These are phyloP conservation scores for Nigrospora sphaerica DNA, from an alignment of 2,329 filamentous ascomycete genomes.

Conservation along the genomic window DNA sequence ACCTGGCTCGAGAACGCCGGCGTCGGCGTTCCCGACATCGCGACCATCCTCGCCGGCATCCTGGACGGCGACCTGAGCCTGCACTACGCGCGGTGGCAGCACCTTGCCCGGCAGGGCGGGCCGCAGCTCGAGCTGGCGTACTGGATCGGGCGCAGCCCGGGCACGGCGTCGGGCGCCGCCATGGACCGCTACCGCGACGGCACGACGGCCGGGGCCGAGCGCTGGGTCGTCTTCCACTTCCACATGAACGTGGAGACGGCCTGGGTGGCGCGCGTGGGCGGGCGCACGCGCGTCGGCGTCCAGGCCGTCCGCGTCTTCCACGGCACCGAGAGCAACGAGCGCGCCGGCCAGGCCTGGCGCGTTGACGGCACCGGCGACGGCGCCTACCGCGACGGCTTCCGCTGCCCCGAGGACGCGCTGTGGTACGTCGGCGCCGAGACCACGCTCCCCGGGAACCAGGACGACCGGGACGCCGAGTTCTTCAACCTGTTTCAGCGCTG, in stretches of 20 bases:
- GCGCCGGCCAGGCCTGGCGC: neutral
- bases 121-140: neutral
- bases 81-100: neutral
- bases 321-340: neutral
- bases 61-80: neutral
- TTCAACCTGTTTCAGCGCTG: neutral
- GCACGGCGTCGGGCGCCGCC: neutral
- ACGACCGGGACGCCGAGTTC: neutral
- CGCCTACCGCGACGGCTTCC: neutral
- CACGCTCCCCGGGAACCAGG: neutral
- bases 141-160: neutral
- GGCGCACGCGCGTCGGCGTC: neutral
- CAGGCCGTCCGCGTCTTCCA: neutral
- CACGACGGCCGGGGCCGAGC: neutral
- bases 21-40: neutral
- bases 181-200: neutral
- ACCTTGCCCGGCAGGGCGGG: neutral
- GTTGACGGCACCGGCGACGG: neutral
- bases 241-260: neutral
- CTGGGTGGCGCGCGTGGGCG: neutral
- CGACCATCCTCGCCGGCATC: neutral
- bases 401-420: neutral
- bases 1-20: neutral
- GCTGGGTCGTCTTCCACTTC: neutral
- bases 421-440: neutral